These are phyloP conservation scores for Eleusine coracana DNA, from an alignment of 176 grass and related monocot genomes.

Conservation along the genomic window DNA sequence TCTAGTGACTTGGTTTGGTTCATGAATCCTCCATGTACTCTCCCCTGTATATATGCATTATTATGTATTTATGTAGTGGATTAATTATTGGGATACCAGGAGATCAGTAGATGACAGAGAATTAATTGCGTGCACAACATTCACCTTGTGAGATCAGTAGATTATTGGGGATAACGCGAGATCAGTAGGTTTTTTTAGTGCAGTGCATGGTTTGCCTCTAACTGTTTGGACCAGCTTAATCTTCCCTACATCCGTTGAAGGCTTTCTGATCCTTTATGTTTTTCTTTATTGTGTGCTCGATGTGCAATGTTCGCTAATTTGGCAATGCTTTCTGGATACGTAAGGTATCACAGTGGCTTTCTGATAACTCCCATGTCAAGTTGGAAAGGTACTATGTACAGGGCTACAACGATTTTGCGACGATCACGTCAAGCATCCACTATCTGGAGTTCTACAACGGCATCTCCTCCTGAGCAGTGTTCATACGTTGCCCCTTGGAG, in stretches of 20 bases:
- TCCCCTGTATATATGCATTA: not conserved
- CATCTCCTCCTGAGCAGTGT: not conserved
- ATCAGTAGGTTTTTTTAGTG: not conserved
- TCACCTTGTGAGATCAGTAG: no score
- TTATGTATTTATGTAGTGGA: no score
- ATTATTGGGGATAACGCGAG: no score
- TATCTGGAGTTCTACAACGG: not conserved
- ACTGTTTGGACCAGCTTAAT: not conserved
- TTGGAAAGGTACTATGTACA: slow-evolving; percentile 31
- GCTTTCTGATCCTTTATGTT: not conserved
- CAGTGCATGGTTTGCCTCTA: not conserved
- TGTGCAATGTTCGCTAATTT: not conserved
- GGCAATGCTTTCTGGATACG: not conserved
- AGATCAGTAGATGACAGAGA: no score
- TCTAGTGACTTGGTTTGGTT: not conserved
- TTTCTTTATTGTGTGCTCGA: not conserved
- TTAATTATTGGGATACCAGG: no score
- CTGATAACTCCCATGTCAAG: slow-evolving; percentile 12
- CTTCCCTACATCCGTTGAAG: not conserved
- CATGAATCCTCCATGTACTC: not conserved
- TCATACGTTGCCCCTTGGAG: slow-evolving; percentile 8
- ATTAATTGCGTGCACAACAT: no score
- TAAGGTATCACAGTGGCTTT: not conserved
- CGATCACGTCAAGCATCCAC: not conserved
- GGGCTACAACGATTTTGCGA: slow-evolving; percentile 9